These are phyloP conservation scores for Mycena crocata DNA, from an alignment of 768 basidiomycete species.

Conservation along the genomic window DNA sequence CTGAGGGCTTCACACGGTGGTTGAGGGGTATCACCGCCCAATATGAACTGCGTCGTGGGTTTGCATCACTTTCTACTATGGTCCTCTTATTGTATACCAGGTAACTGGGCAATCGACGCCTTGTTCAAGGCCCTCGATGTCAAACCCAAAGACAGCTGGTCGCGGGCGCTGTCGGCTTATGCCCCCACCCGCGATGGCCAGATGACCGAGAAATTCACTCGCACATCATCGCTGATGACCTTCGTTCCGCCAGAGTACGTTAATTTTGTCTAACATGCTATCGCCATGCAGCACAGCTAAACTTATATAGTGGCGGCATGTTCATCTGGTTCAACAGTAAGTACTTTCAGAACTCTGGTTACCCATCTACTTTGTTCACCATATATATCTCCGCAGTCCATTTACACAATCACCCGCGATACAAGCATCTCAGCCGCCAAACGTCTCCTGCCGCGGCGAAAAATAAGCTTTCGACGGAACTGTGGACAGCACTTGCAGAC, in stretches of 20 bases:
- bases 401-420: conserved; percentile 34
- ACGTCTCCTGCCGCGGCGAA: conserved; percentile 31
- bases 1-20: conserved; percentile 32
- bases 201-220: conserved; percentile 30
- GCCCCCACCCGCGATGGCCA: conserved; percentile 17
- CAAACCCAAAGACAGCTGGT: conserved; percentile 14
- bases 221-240: conserved; percentile 28
- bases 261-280: not conserved
- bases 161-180: conserved; percentile 23
- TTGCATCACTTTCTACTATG: not conserved
- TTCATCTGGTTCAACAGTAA: conserved; percentile 34
- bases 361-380: not conserved
- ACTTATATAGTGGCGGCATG: conserved; percentile 30
- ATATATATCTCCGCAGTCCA: conserved; percentile 25
- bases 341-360: not conserved
- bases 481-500: conserved; percentile 20
- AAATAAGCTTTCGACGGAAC: conserved; percentile 23
- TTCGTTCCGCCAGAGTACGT: conserved; percentile 33
- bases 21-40: conserved; percentile 31
- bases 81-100: not conserved
- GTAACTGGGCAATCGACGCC: conserved; percentile 31
- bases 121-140: conserved; percentile 28
- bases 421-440: conserved; percentile 23
- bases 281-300: not conserved
- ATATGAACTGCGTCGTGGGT: conserved; percentile 32